phyloP scores from a whole-genome alignment of 257 asterid species.

The Solanum appendiculatum region DNA sequence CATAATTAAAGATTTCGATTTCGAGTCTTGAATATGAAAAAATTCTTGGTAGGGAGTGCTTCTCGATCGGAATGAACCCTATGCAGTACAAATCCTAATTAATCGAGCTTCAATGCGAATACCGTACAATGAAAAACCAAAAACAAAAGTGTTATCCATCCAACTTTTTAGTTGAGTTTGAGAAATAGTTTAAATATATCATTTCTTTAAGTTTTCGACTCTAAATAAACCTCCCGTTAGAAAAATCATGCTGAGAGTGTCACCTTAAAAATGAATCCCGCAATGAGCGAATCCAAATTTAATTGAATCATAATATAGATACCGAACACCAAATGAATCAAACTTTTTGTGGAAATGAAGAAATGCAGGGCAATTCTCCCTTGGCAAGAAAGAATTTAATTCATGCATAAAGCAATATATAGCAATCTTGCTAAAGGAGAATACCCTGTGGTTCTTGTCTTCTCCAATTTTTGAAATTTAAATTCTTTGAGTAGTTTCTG shows the following conservation, averaged over 20 bases:
- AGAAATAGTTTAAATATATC: neutral
- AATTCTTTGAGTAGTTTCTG: neutral
- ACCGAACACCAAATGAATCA: too few relatives aligned
- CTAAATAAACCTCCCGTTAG: neutral
- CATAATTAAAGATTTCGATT: neutral
- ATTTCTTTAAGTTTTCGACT: neutral
- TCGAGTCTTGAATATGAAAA: neutral
- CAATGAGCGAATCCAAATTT: too few relatives aligned
- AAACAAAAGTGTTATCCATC: neutral
- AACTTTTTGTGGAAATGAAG: neutral
- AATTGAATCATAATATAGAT: too few relatives aligned
- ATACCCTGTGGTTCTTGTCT: neutral
- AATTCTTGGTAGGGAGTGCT: neutral
- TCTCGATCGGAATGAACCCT: neutral
- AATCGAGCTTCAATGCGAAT: neutral
- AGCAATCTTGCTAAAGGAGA: neutral
- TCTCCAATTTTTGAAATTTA: neutral
- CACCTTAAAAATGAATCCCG: too few relatives aligned
- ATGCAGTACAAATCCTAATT: accelerated
- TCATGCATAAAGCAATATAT: neutral
- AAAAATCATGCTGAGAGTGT: too few relatives aligned
- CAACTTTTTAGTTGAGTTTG: neutral
- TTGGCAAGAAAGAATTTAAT: neutral
- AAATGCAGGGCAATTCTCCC: neutral
- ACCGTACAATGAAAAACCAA: too few relatives aligned